Evolutionary conservation across 208 protist genomes (phyloP).

Genomic region (Lotmaria passim): DNA sequence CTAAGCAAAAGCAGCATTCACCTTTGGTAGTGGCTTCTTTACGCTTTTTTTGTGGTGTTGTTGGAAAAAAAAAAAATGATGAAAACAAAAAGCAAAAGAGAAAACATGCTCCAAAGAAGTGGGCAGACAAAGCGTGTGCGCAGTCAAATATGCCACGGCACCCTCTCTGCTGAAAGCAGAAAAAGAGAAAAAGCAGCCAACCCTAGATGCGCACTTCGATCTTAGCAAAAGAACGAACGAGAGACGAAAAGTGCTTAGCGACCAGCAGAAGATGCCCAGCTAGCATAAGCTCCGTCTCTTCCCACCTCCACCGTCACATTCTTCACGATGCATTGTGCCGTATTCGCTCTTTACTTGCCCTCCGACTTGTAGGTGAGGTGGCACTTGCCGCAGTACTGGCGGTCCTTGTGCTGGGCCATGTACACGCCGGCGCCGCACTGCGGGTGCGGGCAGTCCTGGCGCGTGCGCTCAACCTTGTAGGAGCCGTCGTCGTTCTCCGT

Average conservation of each 20-base stretch:
- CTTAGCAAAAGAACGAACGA: too few relatives aligned
- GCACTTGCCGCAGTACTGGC: conserved; percentile 99
- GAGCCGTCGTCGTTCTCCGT: conserved; percentile 96
- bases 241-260: too few relatives aligned
- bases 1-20: too few relatives aligned
- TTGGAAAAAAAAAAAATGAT: conserved; percentile 7
- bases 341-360: conserved; percentile 41
- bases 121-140: neutral
- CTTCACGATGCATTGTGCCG: neutral
- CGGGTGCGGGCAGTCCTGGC: conserved; percentile 95
- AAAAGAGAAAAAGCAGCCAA: too few relatives aligned
- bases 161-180: too few relatives aligned
- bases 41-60: too few relatives aligned
- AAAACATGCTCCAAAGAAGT: conserved; percentile 9
- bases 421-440: conserved; percentile 98
- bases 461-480: conserved; percentile 96
- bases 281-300: too few relatives aligned
- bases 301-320: too few relatives aligned
- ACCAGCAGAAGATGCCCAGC: too few relatives aligned
- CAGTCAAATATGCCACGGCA: too few relatives aligned
- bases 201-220: too few relatives aligned
- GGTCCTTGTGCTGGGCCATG: conserved; percentile 98
- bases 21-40: too few relatives aligned
- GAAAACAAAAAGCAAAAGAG: conserved; percentile 26
- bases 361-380: conserved; percentile 93